Base-by-base conservation (phyloP, 805 yeast genomes). In the Saturnispora dispora region DNA sequence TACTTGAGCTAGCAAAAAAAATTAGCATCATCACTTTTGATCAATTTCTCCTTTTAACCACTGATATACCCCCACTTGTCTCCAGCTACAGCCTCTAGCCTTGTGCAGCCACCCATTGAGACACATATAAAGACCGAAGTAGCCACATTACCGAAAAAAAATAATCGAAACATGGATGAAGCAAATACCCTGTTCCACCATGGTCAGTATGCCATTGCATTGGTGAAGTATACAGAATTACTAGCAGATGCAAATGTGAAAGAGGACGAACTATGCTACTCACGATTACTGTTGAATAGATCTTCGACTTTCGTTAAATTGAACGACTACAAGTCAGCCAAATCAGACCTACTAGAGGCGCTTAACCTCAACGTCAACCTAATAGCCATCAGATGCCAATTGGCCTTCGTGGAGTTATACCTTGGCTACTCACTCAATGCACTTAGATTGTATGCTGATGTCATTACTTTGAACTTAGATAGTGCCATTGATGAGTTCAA, bases 301-400 rank as follows among this genome's bases (percentile, higher is more conserved):
- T 22, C 46, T 4, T 17, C 40, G 10, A 18, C 45, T 9, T 47
- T 47, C 13, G 35, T 47, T 15, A 40, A 47, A 32, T 18, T 47
- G 10, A 33, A 42, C 23, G 50, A 47, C n/a, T 33, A 22, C 27
- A 20, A 47, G 35, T 40, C 50, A 23, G 50, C 50, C 13, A 27
- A 40, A n/a, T n/a, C 9, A 25, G 50, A 47, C 33, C 18, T 47
- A 20, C 7, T 11, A 20, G 9, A 20, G 11, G 50, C 46, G 15
- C 20, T 32, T 5, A 18, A 28, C 11, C 13, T 32, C 10, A 28
- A 40, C 33, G 15, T 17, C 10, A 33, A 27, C 10, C 7, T 17
- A 5, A 17, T 40, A 17, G 23, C 33, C 5, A 22, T 40, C 7
- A 13, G 7, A 3, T 47, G 50, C 23, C 50, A 47, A 47, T 40